Base-by-base conservation (phyloP, 345 rosid species). In the Arabidopsis suecica region DNA sequence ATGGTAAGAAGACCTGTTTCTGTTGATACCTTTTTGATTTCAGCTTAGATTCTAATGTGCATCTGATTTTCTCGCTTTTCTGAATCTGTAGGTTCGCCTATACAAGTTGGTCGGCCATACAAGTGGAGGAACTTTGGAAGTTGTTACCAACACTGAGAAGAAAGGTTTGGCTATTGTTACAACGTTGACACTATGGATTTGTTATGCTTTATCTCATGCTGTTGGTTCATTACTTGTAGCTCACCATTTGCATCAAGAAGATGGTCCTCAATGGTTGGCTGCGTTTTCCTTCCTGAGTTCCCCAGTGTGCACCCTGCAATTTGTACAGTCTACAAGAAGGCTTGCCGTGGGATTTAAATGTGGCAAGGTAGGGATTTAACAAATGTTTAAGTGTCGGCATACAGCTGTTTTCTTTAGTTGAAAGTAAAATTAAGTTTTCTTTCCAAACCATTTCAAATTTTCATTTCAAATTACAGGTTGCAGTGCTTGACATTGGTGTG, bases 341-440 rank as follows among this genome's bases (percentile, higher is more conserved):
- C 92, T 93, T 70, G 91, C 86, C 42, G 93, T 91, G 32, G 97
- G 94, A 66, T 91, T 87, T 87, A 80, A 84, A 59, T 88, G 93
- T 84, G 93, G 94, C 78, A 82, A 66, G 82, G 98, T 93, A 67
- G 66, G 60, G 84, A 81, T 64, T 82, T 66, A 74, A 45, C 62
- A 56, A 50, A 50, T 28, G 40, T 78, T 72, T 49, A 58, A 65
- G 49, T 59, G 62, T 66, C 6, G 9, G 28, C 57, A 11, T 32
- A 58, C 59, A 50, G 48, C 55, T 25, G 45, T 41, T 40, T 61
- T 37, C 62, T 59, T 18, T 71, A 16, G 37, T 51, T 41, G 34
- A 59, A 72, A 32, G 63, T 50, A 14, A 23, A 48, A 48, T 48
- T 37, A 18, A 36, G 48, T 28, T 66, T 20, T 58, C 73, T 57